These are phyloP conservation scores for Peronospora destructor DNA, from an alignment of 352 stramenopile species.

Conservation along the genomic window DNA sequence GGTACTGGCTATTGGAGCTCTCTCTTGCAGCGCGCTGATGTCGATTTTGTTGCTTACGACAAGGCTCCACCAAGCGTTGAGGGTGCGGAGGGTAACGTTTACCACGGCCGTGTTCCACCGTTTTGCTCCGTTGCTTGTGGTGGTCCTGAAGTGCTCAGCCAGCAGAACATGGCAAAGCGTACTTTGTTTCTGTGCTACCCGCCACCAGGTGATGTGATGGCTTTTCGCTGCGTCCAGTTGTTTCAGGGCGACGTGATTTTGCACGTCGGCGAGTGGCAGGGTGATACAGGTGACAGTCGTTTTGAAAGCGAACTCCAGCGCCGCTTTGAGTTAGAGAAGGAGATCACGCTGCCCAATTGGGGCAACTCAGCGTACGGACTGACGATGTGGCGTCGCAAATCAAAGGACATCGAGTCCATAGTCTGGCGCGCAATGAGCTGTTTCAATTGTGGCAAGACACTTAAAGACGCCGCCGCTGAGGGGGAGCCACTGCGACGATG, in stretches of 20 bases:
- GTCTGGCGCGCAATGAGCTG: conserved; percentile 39
- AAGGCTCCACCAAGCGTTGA: conserved; percentile 38
- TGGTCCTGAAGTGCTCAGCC: conserved; percentile 47
- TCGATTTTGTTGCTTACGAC: conserved; percentile 75
- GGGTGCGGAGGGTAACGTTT: conserved; percentile 36
- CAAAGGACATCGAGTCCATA: conserved; percentile 6
- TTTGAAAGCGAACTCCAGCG: conserved; percentile 58
- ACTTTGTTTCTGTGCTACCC: conserved; percentile 71
- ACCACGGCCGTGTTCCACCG: conserved; percentile 56
- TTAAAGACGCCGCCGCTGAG: conserved; percentile 33
- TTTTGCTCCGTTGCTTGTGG: conserved; percentile 55
- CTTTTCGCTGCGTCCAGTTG: conserved; percentile 40
- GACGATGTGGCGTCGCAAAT: conserved; percentile 61
- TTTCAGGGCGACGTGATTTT: conserved; percentile 64
- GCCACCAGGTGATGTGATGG: conserved; percentile 58
- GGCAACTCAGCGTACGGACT: conserved; percentile 70
- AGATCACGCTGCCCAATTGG: conserved; percentile 68
- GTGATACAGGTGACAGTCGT: conserved; percentile 56
- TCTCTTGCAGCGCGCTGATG: conserved; percentile 50
- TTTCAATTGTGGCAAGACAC: conserved; percentile 43
- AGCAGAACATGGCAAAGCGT: conserved; percentile 30
- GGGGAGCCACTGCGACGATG: conserved; percentile 50
- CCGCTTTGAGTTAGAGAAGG: conserved; percentile 45
- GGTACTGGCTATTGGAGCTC: conserved; percentile 87
- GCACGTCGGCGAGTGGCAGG: conserved; percentile 76